A percentile compares a stretch with the other conserved stretches of the same genome.
Evolutionary conservation across 192 early-diverging fungal genomes (phyloP).

Genomic region (Coemansia reversa): DNA sequence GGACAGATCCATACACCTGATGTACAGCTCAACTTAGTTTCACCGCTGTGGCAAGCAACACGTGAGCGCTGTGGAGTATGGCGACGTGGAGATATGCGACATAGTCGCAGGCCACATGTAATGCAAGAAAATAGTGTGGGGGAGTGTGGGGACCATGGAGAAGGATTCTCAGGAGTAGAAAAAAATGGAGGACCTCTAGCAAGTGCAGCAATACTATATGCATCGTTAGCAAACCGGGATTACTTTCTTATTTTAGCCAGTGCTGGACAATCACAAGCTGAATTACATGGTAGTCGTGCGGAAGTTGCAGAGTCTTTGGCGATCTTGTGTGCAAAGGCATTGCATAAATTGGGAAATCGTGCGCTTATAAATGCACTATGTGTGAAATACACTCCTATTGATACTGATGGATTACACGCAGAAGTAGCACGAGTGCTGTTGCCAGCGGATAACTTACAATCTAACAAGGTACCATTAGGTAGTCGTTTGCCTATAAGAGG

Average conservation of each 20-base stretch:
- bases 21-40: slow-evolving; percentile 42
- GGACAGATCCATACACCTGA: slow-evolving; percentile 45
- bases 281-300: slow-evolving; percentile 42
- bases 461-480: not conserved
- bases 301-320: slow-evolving; percentile 41
- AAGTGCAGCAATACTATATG: slow-evolving; percentile 45
- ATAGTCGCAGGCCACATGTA: slow-evolving; percentile 10
- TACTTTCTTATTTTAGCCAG: slow-evolving; percentile 41
- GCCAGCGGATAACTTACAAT: not conserved
- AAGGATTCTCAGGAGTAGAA: not conserved
- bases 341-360: slow-evolving; percentile 30
- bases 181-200: slow-evolving; percentile 22
- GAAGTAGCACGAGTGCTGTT: slow-evolving; percentile 5
- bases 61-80: slow-evolving; percentile 41
- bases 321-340: slow-evolving; percentile 41
- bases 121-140: slow-evolving; percentile 2
- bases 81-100: slow-evolving; percentile 35
- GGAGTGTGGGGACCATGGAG: not conserved
- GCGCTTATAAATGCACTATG: slow-evolving; percentile 32
- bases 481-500: slow-evolving; percentile 11
- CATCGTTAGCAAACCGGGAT: slow-evolving; percentile 44
- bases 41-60: slow-evolving; percentile 36
- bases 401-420: slow-evolving; percentile 22
- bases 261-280: slow-evolving; percentile 43
- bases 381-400: slow-evolving; percentile 40